Evolutionary conservation across 1,284 basidiomycete genomes (phyloP).

Genomic region (Boletus smithii): DNA sequence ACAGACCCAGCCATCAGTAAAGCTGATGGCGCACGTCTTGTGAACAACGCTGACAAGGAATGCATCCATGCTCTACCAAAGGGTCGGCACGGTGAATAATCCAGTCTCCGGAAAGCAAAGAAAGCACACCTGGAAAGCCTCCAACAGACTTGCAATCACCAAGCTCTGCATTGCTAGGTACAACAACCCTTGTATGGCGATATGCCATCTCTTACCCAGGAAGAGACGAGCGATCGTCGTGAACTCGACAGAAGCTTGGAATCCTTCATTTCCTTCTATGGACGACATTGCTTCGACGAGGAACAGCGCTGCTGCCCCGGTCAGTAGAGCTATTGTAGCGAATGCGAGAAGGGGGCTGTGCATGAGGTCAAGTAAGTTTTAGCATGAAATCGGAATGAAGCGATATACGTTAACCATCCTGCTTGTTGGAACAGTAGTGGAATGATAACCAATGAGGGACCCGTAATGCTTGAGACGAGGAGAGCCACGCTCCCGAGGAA

Average conservation of each 20-base stretch:
- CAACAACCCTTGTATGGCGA: slow-evolving; percentile 20
- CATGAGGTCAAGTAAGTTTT: not conserved
- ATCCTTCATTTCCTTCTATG: slow-evolving; percentile 26
- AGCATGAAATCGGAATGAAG: no score
- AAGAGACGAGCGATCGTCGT: slow-evolving; percentile 28
- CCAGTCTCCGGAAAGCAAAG: no score
- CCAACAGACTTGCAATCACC: slow-evolving; percentile 27
- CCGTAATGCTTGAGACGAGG: slow-evolving; percentile 25
- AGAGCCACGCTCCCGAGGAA: slow-evolving; percentile 28
- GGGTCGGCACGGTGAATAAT: not conserved
- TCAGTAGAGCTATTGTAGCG: slow-evolving; percentile 15
- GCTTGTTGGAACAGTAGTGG: slow-evolving; percentile 27
- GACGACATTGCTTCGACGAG: slow-evolving; percentile 26
- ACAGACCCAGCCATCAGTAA: slow-evolving; percentile 24
- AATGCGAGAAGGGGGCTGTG: slow-evolving; percentile 20
- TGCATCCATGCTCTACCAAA: slow-evolving; percentile 23
- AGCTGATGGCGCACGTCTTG: slow-evolving; percentile 28
- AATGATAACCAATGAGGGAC: slow-evolving; percentile 25
- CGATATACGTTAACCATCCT: slow-evolving; percentile 25
- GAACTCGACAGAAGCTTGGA: slow-evolving; percentile 26
- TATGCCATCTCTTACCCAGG: slow-evolving; percentile 25
- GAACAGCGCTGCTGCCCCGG: slow-evolving; percentile 23
- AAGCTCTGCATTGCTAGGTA: slow-evolving; percentile 24
- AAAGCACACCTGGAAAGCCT: slow-evolving; percentile 25
- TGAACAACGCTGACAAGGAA: slow-evolving; percentile 25